Conservation (phyloP, 768 basidiomycete genomes). For the Rubroboletus satanas region DNA sequence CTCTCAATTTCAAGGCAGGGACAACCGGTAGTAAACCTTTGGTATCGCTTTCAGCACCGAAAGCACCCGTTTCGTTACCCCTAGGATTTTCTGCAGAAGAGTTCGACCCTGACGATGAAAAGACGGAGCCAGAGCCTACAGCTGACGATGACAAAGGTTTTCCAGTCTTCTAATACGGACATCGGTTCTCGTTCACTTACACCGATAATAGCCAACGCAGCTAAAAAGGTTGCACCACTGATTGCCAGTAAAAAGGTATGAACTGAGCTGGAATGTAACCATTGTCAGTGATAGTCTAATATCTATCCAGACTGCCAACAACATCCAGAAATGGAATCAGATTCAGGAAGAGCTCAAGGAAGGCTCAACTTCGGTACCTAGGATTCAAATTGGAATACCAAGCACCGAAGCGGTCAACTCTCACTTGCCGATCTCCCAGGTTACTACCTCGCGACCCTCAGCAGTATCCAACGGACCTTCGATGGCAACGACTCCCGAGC, state of each 20-base stretch:
- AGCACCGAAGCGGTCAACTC: conserved; percentile 2
- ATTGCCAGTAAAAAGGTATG: conserved; percentile 82
- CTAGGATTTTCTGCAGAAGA: conserved; percentile 73
- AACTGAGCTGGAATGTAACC: background rate
- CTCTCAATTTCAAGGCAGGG: conserved; percentile 62
- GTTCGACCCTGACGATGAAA: conserved; percentile 37
- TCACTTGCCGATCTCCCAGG: conserved; percentile 6
- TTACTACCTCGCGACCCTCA: conserved; percentile 8
- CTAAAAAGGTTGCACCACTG: conserved; percentile 75
- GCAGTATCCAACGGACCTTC: conserved; percentile 19
- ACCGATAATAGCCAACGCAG: conserved; percentile 36
- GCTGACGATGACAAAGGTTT: conserved; percentile 46
- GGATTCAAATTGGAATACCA: conserved; percentile 7
- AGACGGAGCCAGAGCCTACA: conserved; percentile 40
- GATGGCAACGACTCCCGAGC: conserved; percentile 36
- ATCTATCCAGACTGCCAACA: conserved; percentile 65
- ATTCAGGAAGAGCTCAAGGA: conserved; percentile 83
- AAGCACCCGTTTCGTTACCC: conserved; percentile 39
- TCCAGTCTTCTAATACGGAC: background rate
- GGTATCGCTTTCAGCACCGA: conserved; percentile 25
- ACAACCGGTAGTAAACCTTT: conserved; percentile 17
- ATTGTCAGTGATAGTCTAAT: background rate
- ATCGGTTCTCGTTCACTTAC: conserved; percentile 10
- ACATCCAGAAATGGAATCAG: conserved; percentile 97
- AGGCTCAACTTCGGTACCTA: conserved; percentile 30